Evolutionary conservation across 371 early-diverging fungal genomes (phyloP).

Genomic region (Dichotomocladium elegans): DNA sequence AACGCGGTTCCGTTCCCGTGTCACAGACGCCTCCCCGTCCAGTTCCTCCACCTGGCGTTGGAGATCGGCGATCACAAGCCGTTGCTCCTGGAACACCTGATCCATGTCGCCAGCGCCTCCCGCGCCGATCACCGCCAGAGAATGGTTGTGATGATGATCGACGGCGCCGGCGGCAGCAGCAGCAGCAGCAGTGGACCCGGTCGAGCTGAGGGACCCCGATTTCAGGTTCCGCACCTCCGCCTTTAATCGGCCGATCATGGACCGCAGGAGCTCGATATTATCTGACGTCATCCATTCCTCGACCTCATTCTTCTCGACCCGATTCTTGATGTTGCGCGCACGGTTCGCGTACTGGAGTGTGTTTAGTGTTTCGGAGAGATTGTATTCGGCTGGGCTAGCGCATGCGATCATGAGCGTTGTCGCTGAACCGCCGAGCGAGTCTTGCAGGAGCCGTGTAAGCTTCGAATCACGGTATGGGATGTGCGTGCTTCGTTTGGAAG

Average conservation of each 20-base stretch:
- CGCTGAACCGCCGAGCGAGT: slow-evolving; percentile 93
- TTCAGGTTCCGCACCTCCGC: slow-evolving; percentile 46
- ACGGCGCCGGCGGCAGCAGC: neutral
- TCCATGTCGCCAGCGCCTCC: slow-evolving; percentile 10
- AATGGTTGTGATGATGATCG: neutral
- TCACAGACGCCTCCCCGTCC: slow-evolving; percentile 34
- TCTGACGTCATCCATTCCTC: slow-evolving; percentile 68
- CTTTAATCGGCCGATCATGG: slow-evolving; percentile 53
- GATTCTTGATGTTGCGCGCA: slow-evolving; percentile 86
- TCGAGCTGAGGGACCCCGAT: slow-evolving; percentile 5
- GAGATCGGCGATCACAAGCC: slow-evolving; percentile 35
- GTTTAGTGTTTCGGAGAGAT: slow-evolving; percentile 90
- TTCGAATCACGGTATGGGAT: slow-evolving; percentile 99
- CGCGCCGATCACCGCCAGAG: too few relatives aligned
- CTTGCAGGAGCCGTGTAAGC: slow-evolving; percentile 96
- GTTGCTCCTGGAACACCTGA: slow-evolving; percentile 30
- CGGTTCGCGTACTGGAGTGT: slow-evolving; percentile 93
- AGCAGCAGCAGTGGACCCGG: neutral
- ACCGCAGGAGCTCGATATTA: slow-evolving; percentile 55
- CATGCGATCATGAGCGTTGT: slow-evolving; percentile 94
- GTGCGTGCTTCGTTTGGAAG: slow-evolving; percentile 60
- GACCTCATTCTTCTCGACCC: slow-evolving; percentile 65
- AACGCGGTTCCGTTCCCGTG: slow-evolving; percentile 32
- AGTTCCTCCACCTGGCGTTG: slow-evolving; percentile 44
- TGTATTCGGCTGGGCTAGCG: slow-evolving; percentile 76